Evolutionary conservation across 2,329 filamentous ascomycete genomes (phyloP).

Genomic region (Passalora sequoiae): DNA sequence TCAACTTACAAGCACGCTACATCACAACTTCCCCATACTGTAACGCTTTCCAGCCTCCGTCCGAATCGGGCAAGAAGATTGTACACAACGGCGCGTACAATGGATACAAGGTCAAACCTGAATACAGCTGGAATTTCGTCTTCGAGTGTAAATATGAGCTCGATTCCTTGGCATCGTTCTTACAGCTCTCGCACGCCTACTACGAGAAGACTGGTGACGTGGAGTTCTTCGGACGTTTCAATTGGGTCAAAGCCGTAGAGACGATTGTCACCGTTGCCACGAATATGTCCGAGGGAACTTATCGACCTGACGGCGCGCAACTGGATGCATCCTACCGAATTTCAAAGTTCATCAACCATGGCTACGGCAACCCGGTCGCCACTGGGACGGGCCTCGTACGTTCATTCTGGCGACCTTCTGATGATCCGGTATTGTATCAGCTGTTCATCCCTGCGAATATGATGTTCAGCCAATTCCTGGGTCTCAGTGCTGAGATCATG

Average conservation of each 20-base stretch:
- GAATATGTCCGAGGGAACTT: conserved; percentile 15
- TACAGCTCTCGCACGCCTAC: conserved; percentile 45
- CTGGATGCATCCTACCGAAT: conserved; percentile 9
- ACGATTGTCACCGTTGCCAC: conserved; percentile 13
- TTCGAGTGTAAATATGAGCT: conserved; percentile 52
- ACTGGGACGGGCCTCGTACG: conserved; percentile 44
- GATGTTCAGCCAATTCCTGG: conserved; percentile 65
- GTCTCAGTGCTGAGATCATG: conserved; percentile 44
- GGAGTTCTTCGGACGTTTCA: conserved; percentile 18
- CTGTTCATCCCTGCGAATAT: conserved; percentile 52
- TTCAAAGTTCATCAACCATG: conserved; percentile 31
- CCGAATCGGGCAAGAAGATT: conserved; percentile 18
- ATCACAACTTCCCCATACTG: conserved; percentile 54
- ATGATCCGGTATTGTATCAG: conserved; percentile 45
- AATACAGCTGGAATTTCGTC: conserved; percentile 39
- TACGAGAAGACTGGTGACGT: conserved; percentile 38
- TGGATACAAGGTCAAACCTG: conserved; percentile 38
- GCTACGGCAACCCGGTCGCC: conserved; percentile 44
- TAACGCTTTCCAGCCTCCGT: conserved; percentile 47
- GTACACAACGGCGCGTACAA: conserved; percentile 35
- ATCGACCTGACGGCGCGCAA: conserved; percentile 14
- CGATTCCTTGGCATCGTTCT: conserved; percentile 46
- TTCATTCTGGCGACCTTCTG: conserved; percentile 45
- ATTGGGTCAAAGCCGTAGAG: conserved; percentile 13
- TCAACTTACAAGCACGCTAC: conserved; percentile 65